phyloP scores from a whole-genome alignment of 1,139 yeast genomes.

The Scheffersomyces parashehatae region DNA sequence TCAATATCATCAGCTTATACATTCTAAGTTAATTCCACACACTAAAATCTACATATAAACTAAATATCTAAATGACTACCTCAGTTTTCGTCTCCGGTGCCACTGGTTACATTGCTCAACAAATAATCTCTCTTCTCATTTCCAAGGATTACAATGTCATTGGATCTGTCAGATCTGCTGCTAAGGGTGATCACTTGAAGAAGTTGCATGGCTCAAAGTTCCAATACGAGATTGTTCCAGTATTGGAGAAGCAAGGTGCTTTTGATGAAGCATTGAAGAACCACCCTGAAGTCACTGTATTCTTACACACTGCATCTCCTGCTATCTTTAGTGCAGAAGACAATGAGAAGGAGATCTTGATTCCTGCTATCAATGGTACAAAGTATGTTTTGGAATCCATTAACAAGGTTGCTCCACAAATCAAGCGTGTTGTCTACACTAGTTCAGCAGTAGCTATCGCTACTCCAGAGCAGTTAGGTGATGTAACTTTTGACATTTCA shows the following conservation, averaged over 20 bases:
- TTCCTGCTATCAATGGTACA: slow-evolving; percentile 39
- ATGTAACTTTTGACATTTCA: not conserved
- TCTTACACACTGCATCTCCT: slow-evolving; percentile 39
- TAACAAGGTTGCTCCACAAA: slow-evolving; percentile 20
- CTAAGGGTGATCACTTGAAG: slow-evolving; percentile 30
- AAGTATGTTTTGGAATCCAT: slow-evolving; percentile 29
- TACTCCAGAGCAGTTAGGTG: slow-evolving; percentile 16
- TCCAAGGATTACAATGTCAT: slow-evolving; percentile 30
- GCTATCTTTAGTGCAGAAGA: slow-evolving; percentile 26
- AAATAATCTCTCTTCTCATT: slow-evolving; percentile 15
- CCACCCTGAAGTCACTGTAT: slow-evolving; percentile 27
- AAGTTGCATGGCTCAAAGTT: slow-evolving; percentile 21
- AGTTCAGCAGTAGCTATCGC: slow-evolving; percentile 26
- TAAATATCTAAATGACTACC: slow-evolving; percentile 1
- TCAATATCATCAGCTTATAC: too few relatives aligned
- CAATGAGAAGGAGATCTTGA: slow-evolving; percentile 28
- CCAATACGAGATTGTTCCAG: slow-evolving; percentile 26
- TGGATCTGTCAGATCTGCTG: slow-evolving; percentile 36
- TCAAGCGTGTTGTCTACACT: slow-evolving; percentile 17
- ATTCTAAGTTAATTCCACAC: too few relatives aligned
- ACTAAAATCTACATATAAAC: too few relatives aligned
- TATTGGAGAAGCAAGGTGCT: slow-evolving; percentile 27
- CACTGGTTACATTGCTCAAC: slow-evolving; percentile 39
- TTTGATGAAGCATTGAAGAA: slow-evolving; percentile 28
- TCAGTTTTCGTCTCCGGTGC: slow-evolving; percentile 42